Percentiles rank a stretch among this genome's conserved stretches.
phyloP scores from a whole-genome alignment of 2,329 filamentous ascomycete genomes.

The Knufia petricola region DNA sequence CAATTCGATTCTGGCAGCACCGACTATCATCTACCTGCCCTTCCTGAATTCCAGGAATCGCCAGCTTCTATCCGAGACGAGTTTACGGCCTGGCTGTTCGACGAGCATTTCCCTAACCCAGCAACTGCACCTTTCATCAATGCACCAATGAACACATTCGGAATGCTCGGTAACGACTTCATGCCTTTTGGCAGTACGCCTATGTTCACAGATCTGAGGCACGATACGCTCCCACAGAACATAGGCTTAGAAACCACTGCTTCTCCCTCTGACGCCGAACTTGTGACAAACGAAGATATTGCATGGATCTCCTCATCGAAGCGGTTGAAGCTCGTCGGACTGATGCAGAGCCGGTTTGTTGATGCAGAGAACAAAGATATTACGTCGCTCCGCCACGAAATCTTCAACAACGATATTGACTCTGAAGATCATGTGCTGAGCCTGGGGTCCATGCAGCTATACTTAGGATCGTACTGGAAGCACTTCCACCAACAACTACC shows the following conservation, averaged over 20 bases:
- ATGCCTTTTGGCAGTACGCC: conserved; percentile 29
- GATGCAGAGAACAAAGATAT: conserved; percentile 55
- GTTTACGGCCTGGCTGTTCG: conserved; percentile 77
- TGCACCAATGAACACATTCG: conserved; percentile 43
- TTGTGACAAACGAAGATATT: conserved; percentile 54
- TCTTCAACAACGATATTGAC: conserved; percentile 68
- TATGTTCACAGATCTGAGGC: conserved; percentile 32
- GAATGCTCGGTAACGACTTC: conserved; percentile 45
- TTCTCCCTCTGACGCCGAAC: conserved; percentile 77
- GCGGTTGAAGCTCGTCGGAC: conserved; percentile 68
- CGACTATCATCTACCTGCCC: conserved; percentile 76
- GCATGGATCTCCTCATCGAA: conserved; percentile 68
- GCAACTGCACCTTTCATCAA: conserved; percentile 23
- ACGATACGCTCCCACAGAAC: conserved; percentile 27
- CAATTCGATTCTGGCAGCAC: conserved; percentile 33
- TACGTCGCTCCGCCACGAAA: conserved; percentile 64
- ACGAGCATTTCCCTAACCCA: conserved; percentile 37
- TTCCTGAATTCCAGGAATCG: conserved; percentile 72
- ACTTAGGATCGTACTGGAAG: conserved; percentile 87
- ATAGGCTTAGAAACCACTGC: conserved; percentile 51
- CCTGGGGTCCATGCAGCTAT: conserved; percentile 89
- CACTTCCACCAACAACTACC: conserved; percentile 92
- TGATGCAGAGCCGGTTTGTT: conserved; percentile 72
- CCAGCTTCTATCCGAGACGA: conserved; percentile 82
- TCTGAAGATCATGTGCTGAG: conserved; percentile 58